These are phyloP conservation scores for Helotiales sp. DNA, from an alignment of 2,329 filamentous ascomycete species.

Conservation along the genomic window DNA sequence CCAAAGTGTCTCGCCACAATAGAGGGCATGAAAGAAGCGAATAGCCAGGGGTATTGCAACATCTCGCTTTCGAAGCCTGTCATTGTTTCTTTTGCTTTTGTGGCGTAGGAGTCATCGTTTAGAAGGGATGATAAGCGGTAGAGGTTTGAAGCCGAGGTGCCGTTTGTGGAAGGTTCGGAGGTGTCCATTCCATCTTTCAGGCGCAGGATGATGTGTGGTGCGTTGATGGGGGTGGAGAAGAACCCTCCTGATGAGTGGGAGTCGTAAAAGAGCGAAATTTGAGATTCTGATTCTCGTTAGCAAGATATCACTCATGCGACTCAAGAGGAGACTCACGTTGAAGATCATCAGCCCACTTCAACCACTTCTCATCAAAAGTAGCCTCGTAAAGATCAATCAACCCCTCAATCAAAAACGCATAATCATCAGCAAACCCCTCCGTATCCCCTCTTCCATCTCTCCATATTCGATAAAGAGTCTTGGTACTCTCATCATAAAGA, in stretches of 20 bases:
- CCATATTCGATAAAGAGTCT: constrained; percentile 73
- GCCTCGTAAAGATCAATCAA: constrained; percentile 82
- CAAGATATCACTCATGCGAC: constrained; percentile 13
- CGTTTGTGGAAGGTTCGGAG: constrained; percentile 86
- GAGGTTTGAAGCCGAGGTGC: constrained; percentile 82
- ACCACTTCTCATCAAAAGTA: constrained; percentile 72
- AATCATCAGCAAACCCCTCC: constrained; percentile 87
- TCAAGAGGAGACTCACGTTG: constrained; percentile 58
- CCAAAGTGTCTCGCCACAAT: constrained; percentile 74
- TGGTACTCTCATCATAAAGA: constrained; percentile 66
- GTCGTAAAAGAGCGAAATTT: constrained; percentile 80
- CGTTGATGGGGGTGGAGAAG: constrained; percentile 66
- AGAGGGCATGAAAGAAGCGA: constrained; percentile 74
- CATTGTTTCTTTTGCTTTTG: constrained; percentile 70
- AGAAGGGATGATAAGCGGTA: constrained; percentile 74
- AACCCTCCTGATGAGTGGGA: constrained; percentile 54
- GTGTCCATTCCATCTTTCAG: constrained; percentile 96
- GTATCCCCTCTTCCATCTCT: constrained; percentile 64
- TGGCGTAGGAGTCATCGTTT: constrained; percentile 61
- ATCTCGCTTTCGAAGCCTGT: constrained; percentile 89
- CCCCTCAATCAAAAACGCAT: constrained; percentile 83
- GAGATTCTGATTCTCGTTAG: constrained; percentile 52
- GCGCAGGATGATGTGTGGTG: constrained; percentile 74
- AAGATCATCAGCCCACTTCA: constrained; percentile 78
- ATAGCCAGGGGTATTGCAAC: constrained; percentile 90